phyloP scores from a whole-genome alignment of 768 basidiomycete species.

The Leccinum sublutescens region DNA sequence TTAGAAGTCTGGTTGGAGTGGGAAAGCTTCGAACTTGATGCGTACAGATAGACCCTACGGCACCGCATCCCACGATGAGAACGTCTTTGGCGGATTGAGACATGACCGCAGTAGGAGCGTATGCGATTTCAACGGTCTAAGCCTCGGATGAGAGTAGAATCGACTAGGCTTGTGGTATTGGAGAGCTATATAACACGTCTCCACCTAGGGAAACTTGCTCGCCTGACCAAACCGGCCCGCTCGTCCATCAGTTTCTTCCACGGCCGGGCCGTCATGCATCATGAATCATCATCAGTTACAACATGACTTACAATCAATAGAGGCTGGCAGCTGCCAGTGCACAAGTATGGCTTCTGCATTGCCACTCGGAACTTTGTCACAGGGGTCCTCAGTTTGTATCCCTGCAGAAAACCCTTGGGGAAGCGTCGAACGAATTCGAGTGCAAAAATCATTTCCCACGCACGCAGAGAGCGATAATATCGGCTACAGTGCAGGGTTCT shows the following conservation, averaged over 20 bases:
- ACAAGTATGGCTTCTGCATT: too few relatives aligned
- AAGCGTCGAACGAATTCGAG: too few relatives aligned
- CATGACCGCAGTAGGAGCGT: constrained; percentile 1
- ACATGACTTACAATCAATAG: neutral
- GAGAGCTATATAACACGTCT: too few relatives aligned
- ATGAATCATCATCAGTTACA: neutral
- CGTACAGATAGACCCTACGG: constrained; percentile 61
- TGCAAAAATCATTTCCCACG: too few relatives aligned
- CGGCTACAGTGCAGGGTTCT: neutral
- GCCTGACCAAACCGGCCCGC: neutral
- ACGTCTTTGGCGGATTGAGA: constrained; percentile 41
- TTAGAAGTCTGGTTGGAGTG: neutral
- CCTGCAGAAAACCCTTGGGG: too few relatives aligned
- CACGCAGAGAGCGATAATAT: neutral
- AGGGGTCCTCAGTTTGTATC: too few relatives aligned
- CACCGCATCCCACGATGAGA: constrained; percentile 63
- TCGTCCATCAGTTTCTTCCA: neutral
- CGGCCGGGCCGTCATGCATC: neutral
- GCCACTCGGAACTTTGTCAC: too few relatives aligned
- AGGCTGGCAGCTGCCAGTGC: too few relatives aligned
- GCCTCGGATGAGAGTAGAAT: neutral
- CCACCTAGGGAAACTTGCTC: neutral
- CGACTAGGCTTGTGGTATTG: neutral
- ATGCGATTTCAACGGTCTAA: neutral
- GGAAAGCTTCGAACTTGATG: neutral